Conservation (phyloP, 2,329 filamentous ascomycete genomes). For the Aspergillus sp. region DNA sequence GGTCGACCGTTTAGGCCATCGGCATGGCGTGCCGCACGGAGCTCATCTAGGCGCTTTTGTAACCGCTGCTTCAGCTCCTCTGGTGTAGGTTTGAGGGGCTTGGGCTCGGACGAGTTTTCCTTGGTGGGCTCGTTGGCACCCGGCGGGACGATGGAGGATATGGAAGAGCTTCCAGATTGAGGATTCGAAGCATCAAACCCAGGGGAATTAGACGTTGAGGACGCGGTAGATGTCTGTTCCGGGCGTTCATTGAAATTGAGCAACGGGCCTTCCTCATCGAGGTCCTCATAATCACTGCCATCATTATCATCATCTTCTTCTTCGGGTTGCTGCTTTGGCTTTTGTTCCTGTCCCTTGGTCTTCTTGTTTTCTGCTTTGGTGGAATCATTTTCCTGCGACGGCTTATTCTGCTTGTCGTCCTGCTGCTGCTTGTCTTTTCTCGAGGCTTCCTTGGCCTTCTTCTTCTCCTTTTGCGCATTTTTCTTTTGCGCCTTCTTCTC, state of each 20-base stretch:
- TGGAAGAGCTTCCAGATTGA: slow-evolving; percentile 54
- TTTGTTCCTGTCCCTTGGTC: slow-evolving; percentile 9
- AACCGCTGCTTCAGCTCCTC: slow-evolving; percentile 70
- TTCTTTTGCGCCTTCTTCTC: slow-evolving; percentile 39
- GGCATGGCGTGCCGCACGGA: slow-evolving; percentile 79
- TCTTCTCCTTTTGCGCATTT: slow-evolving; percentile 26
- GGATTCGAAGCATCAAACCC: slow-evolving; percentile 45
- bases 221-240: slow-evolving; percentile 34
- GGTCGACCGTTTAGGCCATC: slow-evolving; percentile 74
- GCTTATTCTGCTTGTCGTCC: slow-evolving; percentile 13
- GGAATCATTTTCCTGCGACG: slow-evolving; percentile 10
- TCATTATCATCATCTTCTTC: slow-evolving; percentile 14
- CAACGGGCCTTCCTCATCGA: slow-evolving; percentile 41
- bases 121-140: slow-evolving; percentile 21
- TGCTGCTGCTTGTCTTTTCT: slow-evolving; percentile 17
- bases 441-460: slow-evolving; percentile 32
- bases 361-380: slow-evolving; percentile 14
- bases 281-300: slow-evolving; percentile 30
- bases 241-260: slow-evolving; percentile 37
- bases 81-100: slow-evolving; percentile 60
- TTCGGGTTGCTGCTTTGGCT: slow-evolving; percentile 8
- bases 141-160: slow-evolving; percentile 55
- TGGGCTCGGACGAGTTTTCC: slow-evolving; percentile 37
- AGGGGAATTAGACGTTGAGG: slow-evolving; percentile 50
- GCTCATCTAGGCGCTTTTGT: slow-evolving; percentile 71